Evolutionary conservation across 2,329 filamentous ascomycete genomes (phyloP).

Genomic region (Ceratocystis alfenasii): DNA sequence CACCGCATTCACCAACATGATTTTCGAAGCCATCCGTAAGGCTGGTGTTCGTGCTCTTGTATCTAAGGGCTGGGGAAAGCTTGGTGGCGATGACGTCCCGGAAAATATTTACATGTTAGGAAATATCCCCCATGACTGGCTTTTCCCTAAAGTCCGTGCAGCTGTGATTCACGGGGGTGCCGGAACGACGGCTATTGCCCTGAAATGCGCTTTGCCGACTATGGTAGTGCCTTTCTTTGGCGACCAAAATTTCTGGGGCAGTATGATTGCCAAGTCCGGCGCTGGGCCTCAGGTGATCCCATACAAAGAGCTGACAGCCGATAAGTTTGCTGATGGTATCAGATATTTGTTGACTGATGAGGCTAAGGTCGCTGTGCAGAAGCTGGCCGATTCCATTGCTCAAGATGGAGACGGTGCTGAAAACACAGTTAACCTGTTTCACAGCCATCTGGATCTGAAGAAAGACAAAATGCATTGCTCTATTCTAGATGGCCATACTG

Average conservation of each 20-base stretch:
- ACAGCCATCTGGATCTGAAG: conserved; percentile 44
- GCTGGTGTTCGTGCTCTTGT: conserved; percentile 60
- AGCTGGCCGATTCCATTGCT: conserved; percentile 50
- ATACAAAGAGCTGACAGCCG: conserved; percentile 52
- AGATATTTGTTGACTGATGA: conserved; percentile 52
- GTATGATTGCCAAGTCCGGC: conserved; percentile 50
- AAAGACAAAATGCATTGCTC: conserved; percentile 52
- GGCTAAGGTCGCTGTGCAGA: conserved; percentile 43
- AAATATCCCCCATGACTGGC: conserved; percentile 66
- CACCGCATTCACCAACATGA: conserved; percentile 54
- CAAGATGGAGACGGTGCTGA: conserved; percentile 54
- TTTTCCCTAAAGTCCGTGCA: conserved; percentile 54
- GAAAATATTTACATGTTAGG: conserved; percentile 60
- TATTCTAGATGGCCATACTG: conserved; percentile 49
- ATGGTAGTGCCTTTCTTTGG: conserved; percentile 73
- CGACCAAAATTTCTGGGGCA: conserved; percentile 68
- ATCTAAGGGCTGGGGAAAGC: conserved; percentile 63
- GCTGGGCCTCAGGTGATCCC: conserved; percentile 57
- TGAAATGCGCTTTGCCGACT: conserved; percentile 59
- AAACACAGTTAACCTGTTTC: conserved; percentile 58
- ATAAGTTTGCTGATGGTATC: conserved; percentile 59
- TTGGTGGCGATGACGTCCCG: conserved; percentile 48
- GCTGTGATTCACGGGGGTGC: conserved; percentile 69
- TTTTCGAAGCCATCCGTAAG: conserved; percentile 54
- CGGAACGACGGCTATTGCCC: conserved; percentile 61